These are phyloP conservation scores for Zygoascus tannicola DNA, from an alignment of 805 yeast genomes.

Conservation along the genomic window DNA sequence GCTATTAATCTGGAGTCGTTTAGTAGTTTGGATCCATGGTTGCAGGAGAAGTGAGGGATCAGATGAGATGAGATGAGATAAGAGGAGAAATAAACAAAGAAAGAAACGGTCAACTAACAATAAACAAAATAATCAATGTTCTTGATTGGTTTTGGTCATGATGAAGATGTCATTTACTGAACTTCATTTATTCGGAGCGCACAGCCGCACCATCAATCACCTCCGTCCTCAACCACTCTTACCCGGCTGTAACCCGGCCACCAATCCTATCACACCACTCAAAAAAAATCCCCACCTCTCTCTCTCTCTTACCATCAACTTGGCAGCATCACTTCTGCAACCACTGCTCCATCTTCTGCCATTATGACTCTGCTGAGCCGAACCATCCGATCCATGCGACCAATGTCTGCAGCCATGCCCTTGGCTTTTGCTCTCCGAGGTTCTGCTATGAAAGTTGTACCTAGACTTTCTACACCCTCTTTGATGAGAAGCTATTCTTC, in stretches of 20 bases:
- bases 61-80: no score
- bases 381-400: slow-evolving; percentile 1
- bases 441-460: slow-evolving; percentile 6
- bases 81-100: no score
- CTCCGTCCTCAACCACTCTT: no score
- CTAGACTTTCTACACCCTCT: slow-evolving; percentile 3
- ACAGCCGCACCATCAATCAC: no score
- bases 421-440: not conserved
- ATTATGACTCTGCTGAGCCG: slow-evolving; percentile 2
- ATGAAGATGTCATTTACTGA: no score
- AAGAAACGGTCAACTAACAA: no score
- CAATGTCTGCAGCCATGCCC: not conserved
- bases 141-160: no score
- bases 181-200: no score
- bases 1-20: slow-evolving; percentile 21
- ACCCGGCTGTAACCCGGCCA: no score
- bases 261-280: not conserved
- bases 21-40: slow-evolving; percentile 18
- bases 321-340: not conserved
- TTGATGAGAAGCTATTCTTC: slow-evolving; percentile 59
- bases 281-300: no score
- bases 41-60: slow-evolving; percentile 18
- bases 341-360: not conserved
- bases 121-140: no score
- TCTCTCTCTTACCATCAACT: no score